Base-by-base conservation (phyloP, 2,329 filamentous ascomycete species). In the Coniella lustricola region DNA sequence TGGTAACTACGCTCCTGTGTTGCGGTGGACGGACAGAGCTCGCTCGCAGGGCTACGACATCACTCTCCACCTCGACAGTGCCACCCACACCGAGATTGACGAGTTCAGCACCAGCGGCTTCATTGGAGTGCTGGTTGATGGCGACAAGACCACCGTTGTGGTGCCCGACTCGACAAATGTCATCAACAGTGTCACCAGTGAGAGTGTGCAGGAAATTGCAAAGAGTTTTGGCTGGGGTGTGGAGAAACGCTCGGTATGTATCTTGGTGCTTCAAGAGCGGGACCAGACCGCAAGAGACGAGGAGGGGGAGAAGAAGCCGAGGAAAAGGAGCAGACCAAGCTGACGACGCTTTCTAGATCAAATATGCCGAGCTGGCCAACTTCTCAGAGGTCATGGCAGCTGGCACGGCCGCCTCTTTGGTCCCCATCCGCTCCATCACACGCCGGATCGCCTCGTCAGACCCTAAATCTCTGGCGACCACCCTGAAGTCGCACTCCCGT, bases 101-200 rank as follows among this genome's bases (percentile, higher is more conserved):
- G 91, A 98, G 74, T 98, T 97, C 64, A 93, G 86, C 57, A 97
- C 93, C 0, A 90, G 85, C 54, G 91, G 89, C 1, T 97, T 98
- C 66, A 85, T 97, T 55, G 93, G 90, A 3, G 85, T 87, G 5
- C 74, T 77, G 56, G 75, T 76, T 48, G 72, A 74, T 3, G 65
- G 60, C 22, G 69, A 72, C 4, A 67, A 77, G 25, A 72, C 85
- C 10, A 91, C 85, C 7, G 71, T 97, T 3, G 82, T 93, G 4
- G 83, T 93, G n/a, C 90, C 91, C 0, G 86, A 94, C 66, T 91
- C 86, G 60, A 84, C 82, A 60, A 90, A 84, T 60, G 87, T 94
- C 35, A 96, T 97, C 62, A 82, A 89, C 61, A 93, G 76, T 50
- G 87, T 95, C 37, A 96, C 89, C 3, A 85, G 84, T 49, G 81